A percentile compares a stretch with the other conserved stretches of the same genome.
Conservation (phyloP, 208 protist genomes). For the Herpetomonas tarakana region DNA sequence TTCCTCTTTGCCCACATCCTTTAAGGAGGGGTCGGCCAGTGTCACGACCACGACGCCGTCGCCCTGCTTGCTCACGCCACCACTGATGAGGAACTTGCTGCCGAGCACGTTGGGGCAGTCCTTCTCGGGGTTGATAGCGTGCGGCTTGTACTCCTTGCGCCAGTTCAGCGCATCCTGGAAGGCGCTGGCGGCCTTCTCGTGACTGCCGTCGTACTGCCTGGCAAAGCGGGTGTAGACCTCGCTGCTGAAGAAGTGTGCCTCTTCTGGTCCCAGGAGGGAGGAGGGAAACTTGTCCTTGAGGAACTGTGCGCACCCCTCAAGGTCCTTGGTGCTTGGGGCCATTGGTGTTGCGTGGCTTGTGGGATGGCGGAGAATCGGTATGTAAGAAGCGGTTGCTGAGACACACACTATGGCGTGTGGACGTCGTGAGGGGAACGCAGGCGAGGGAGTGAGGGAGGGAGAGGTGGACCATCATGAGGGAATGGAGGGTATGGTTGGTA, state of each 20-base stretch:
- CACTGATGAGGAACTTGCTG: slow-evolving; percentile 8
- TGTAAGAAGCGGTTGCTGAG: too few species aligned
- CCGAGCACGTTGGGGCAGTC: slow-evolving; percentile 14
- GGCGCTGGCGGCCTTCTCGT: slow-evolving; percentile 15
- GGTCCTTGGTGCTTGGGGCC: not conserved
- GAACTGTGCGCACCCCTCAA: slow-evolving; percentile 4
- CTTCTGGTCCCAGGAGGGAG: slow-evolving; percentile 15
- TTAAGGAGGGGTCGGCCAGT: slow-evolving; percentile 13
- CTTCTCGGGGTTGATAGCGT: slow-evolving; percentile 14
- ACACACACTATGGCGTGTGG: too few species aligned
- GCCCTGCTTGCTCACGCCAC: slow-evolving; percentile 18
- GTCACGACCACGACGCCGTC: slow-evolving; percentile 31
- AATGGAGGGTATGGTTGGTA: too few species aligned
- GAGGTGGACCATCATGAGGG: too few species aligned
- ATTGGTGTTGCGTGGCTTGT: too few species aligned
- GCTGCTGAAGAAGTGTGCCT: slow-evolving; percentile 24
- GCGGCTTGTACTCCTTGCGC: slow-evolving; percentile 30
- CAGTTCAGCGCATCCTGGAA: slow-evolving; percentile 21
- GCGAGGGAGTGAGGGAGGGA: too few species aligned
- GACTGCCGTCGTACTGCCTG: slow-evolving; percentile 18
- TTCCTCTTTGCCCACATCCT: slow-evolving; percentile 15
- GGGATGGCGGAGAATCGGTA: too few species aligned
- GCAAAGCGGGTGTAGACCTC: slow-evolving; percentile 35
- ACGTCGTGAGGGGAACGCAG: too few species aligned
- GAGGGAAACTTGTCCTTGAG: slow-evolving; percentile 16